Evolutionary conservation across 2,329 filamentous ascomycete species (phyloP).

Genomic region (Tolypocladium inflatum): DNA sequence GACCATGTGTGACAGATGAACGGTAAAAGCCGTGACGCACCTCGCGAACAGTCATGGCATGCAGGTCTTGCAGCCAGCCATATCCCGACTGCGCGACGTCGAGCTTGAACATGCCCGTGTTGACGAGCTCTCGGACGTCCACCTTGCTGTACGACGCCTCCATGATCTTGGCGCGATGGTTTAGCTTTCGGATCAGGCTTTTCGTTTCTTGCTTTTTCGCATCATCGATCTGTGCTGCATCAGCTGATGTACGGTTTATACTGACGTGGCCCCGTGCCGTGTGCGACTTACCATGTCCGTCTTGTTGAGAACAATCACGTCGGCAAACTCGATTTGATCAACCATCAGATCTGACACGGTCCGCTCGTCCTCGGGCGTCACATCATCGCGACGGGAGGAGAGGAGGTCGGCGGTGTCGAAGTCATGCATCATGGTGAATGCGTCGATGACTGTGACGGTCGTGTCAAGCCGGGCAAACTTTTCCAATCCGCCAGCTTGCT

Average conservation of each 20-base stretch:
- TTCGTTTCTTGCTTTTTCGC: constrained; percentile 34
- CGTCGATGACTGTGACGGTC: constrained; percentile 63
- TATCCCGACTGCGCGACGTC: constrained; percentile 53
- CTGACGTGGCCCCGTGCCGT: not conserved
- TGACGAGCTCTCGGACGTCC: constrained; percentile 52
- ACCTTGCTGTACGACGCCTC: constrained; percentile 50
- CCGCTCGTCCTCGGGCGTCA: constrained; percentile 57
- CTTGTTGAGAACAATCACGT: constrained; percentile 65
- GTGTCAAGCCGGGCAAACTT: constrained; percentile 60
- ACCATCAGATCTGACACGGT: constrained; percentile 69
- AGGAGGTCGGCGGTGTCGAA: constrained; percentile 63
- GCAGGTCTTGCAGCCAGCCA: constrained; percentile 62
- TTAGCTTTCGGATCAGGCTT: constrained; percentile 49
- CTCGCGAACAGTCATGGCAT: constrained; percentile 55
- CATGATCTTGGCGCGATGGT: constrained; percentile 56
- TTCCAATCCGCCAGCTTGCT: constrained; percentile 52
- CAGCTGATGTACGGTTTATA: not conserved
- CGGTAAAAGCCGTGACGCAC: constrained; percentile 17
- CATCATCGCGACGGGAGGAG: constrained; percentile 52
- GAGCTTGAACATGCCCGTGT: constrained; percentile 56
- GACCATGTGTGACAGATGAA: not conserved
- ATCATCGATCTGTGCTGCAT: constrained; percentile 23
- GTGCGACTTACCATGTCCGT: constrained; percentile 44
- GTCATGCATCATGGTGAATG: constrained; percentile 62
- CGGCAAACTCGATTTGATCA: constrained; percentile 69